phyloP scores from a whole-genome alignment of 2,329 filamentous ascomycete genomes.

The Chalaropsis thielavioides region DNA sequence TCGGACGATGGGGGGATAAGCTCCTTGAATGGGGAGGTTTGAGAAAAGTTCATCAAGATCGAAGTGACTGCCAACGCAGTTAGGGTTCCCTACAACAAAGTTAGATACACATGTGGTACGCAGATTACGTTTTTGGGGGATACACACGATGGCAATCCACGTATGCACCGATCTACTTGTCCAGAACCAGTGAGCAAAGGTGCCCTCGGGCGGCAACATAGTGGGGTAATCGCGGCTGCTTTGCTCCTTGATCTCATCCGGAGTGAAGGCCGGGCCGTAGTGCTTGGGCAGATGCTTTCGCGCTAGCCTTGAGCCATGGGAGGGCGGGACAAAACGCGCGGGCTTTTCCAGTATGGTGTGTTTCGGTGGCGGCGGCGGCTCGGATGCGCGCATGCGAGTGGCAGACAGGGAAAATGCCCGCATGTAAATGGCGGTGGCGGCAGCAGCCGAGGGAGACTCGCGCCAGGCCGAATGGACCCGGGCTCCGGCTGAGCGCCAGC shows the following conservation, averaged over 20 bases:
- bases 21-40: constrained; percentile 64
- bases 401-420: not conserved
- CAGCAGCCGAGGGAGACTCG: not conserved
- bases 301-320: constrained; percentile 59
- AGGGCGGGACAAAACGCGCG: constrained; percentile 79
- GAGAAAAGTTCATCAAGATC: constrained; percentile 64
- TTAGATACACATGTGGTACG: not conserved
- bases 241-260: constrained; percentile 52
- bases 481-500: not conserved
- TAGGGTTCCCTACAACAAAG: constrained; percentile 43
- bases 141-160: constrained; percentile 64
- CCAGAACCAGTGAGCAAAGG: constrained; percentile 73
- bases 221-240: constrained; percentile 65
- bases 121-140: not conserved
- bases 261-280: constrained; percentile 59
- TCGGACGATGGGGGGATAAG: constrained; percentile 59
- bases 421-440: not conserved
- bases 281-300: constrained; percentile 44
- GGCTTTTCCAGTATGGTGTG: constrained; percentile 71
- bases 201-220: constrained; percentile 72
- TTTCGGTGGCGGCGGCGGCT: constrained; percentile 28
- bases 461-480: not conserved
- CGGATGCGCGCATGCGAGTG: not conserved
- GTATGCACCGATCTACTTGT: constrained; percentile 63
- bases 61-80: constrained; percentile 55